These are phyloP conservation scores for Xanthoceras sorbifolium DNA, from an alignment of 345 rosid species.

Conservation along the genomic window DNA sequence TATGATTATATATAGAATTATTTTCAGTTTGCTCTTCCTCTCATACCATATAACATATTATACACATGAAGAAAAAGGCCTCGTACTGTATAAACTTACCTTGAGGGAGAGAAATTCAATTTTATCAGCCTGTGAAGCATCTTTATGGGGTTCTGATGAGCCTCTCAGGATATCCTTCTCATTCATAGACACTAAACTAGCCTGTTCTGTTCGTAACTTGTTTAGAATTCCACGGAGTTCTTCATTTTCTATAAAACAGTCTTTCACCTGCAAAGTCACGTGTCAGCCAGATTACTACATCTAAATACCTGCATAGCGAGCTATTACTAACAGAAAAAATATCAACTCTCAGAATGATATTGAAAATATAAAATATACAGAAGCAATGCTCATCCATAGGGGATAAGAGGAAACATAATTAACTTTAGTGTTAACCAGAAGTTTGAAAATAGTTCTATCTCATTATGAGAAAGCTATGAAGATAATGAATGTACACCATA, in stretches of 20 bases:
- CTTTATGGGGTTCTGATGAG: constrained; percentile 31
- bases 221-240: constrained; percentile 71
- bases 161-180: constrained; percentile 25
- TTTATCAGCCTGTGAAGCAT: constrained; percentile 38
- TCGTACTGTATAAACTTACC: constrained; percentile 41
- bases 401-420: background rate
- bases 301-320: background rate
- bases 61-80: background rate
- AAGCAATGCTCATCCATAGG: background rate
- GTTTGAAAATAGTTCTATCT: background rate
- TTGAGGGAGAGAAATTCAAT: constrained; percentile 63
- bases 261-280: constrained; percentile 62
- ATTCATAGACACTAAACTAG: constrained; percentile 32
- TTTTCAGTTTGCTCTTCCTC: no score
- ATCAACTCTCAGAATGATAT: background rate
- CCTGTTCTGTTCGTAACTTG: constrained; percentile 76
- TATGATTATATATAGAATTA: background rate
- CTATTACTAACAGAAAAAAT: background rate
- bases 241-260: constrained; percentile 81
- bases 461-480: background rate
- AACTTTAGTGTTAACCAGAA: constrained; percentile 6
- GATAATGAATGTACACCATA: background rate
- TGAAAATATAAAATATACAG: background rate
- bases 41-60: background rate
- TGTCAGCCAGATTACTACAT: background rate